phyloP scores from a whole-genome alignment of 2,329 filamentous ascomycete species.

The Ophiostoma perfectum region DNA sequence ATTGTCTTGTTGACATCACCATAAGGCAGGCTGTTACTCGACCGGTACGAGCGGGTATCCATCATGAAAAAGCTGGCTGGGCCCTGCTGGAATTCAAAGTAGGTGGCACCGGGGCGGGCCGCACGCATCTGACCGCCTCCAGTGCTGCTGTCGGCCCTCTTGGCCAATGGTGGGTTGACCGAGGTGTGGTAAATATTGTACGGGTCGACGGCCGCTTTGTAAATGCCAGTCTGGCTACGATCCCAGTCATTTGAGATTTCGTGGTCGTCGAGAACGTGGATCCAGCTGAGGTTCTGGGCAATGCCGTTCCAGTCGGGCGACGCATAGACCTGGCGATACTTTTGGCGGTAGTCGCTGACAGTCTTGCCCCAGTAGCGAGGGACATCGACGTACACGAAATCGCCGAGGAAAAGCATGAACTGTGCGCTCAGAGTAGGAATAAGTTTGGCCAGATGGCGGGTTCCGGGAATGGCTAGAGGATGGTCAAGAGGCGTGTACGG shows the following conservation, averaged over 20 bases:
- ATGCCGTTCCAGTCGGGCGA: conserved; percentile 84
- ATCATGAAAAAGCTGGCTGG: conserved; percentile 92
- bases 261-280: conserved; percentile 94
- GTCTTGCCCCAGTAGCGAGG: conserved; percentile 70
- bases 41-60: conserved; percentile 84
- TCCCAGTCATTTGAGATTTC: conserved; percentile 96
- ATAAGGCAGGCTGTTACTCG: conserved; percentile 55
- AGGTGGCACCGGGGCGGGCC: conserved; percentile 52
- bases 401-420: conserved; percentile 76
- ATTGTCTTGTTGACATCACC: conserved; percentile 71
- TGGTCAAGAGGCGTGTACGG: conserved; percentile 84
- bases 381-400: conserved; percentile 89
- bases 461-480: conserved; percentile 73
- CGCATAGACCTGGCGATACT: conserved; percentile 93
- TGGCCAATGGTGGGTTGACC: conserved; percentile 70
- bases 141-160: conserved; percentile 36
- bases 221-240: conserved; percentile 73
- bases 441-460: conserved; percentile 68
- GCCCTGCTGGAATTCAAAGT: conserved; percentile 84
- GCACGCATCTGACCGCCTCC: conserved; percentile 32
- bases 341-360: conserved; percentile 72
- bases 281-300: conserved; percentile 82
- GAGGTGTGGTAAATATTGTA: conserved; percentile 81
- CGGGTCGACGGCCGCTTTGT: conserved; percentile 71
- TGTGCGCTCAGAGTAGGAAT: conserved; percentile 68